These are phyloP conservation scores for Raddia distichophylla DNA, from an alignment of 176 grass and related monocot genomes.

Conservation along the genomic window DNA sequence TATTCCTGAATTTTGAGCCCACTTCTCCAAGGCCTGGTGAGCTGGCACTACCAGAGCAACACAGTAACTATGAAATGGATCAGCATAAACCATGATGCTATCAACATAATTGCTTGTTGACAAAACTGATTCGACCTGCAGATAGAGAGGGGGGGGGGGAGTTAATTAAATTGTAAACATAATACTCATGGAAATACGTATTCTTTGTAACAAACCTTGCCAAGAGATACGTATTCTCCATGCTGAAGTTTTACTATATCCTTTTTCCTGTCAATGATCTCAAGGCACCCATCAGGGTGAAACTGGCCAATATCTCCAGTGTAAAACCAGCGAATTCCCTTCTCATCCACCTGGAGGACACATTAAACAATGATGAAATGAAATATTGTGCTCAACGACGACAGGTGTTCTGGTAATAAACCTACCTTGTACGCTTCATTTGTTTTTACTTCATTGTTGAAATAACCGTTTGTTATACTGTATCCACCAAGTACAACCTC, in stretches of 20 bases:
- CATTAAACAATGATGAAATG: slow-evolving; percentile 1
- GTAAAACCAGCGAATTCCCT: slow-evolving; percentile 77
- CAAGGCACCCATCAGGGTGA: slow-evolving; percentile 83
- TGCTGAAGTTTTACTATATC: slow-evolving; percentile 98
- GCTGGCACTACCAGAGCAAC: slow-evolving; percentile 73
- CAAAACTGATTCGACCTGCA: slow-evolving; percentile 77
- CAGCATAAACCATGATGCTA: slow-evolving; percentile 84
- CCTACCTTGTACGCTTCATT: slow-evolving; percentile 78
- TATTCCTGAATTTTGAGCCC: slow-evolving; percentile 63
- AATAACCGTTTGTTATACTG: slow-evolving; percentile 82
- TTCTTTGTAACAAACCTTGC: slow-evolving; percentile 62
- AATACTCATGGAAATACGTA: slow-evolving; percentile 18
- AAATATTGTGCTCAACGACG: neutral
- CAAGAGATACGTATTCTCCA: slow-evolving; percentile 90
- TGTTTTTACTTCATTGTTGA: slow-evolving; percentile 83
- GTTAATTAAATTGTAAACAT: slow-evolving; percentile 23
- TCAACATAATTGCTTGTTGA: slow-evolving; percentile 71
- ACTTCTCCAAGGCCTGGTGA: slow-evolving; percentile 61
- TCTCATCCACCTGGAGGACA: slow-evolving; percentile 65
- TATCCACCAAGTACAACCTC: slow-evolving; percentile 77
- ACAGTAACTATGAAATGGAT: slow-evolving; percentile 79
- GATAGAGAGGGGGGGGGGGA: slow-evolving; percentile 14
- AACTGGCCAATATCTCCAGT: slow-evolving; percentile 93
- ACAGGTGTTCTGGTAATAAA: neutral
- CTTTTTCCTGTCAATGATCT: slow-evolving; percentile 90